Conservation (phyloP, 2,329 filamentous ascomycete species). For the Claviceps paspali region DNA sequence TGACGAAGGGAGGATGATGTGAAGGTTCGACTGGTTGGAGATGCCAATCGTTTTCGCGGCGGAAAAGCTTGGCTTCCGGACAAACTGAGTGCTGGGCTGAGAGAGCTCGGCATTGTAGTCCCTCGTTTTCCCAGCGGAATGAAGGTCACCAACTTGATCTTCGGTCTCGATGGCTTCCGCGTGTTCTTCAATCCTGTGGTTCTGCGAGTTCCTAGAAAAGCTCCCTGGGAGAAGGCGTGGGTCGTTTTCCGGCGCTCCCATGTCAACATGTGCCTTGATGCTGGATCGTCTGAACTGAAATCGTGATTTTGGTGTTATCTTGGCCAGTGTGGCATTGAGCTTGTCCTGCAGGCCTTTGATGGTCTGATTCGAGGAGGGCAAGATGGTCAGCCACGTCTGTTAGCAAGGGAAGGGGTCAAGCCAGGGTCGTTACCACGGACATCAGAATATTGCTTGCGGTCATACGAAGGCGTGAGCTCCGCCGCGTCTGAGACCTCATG, state of each 20-base stretch:
- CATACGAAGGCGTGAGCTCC: conserved; percentile 72
- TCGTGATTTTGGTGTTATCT: conserved; percentile 57
- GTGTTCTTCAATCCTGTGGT: conserved; percentile 6
- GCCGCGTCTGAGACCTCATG: conserved; percentile 74
- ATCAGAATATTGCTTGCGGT: conserved; percentile 73
- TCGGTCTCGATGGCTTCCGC: conserved; percentile 10
- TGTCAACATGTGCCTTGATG: conserved; percentile 21
- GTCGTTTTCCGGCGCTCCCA: conserved; percentile 28
- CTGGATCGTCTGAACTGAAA: conserved; percentile 56
- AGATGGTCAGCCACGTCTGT: background rate
- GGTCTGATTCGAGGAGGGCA: conserved; percentile 29
- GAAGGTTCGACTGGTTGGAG: conserved; percentile 48
- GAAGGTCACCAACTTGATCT: conserved; percentile 24
- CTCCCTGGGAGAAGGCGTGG: conserved; percentile 25
- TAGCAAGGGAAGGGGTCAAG: background rate
- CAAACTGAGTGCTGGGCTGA: conserved; percentile 18
- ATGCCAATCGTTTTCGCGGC: conserved; percentile 47
- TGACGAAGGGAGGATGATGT: conserved; percentile 62
- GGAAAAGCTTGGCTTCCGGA: conserved; percentile 50
- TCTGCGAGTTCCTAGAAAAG: conserved; percentile 15
- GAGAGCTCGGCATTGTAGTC: conserved; percentile 45
- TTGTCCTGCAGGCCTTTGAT: conserved; percentile 72
- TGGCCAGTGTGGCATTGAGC: conserved; percentile 52
- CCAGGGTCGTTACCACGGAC: conserved; percentile 25
- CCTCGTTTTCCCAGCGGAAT: conserved; percentile 19